A percentile compares a stretch with the other conserved stretches of the same genome.
Evolutionary conservation across 306 rosid species (phyloP).

Genomic region (Dalbergia cochinchinensis): DNA sequence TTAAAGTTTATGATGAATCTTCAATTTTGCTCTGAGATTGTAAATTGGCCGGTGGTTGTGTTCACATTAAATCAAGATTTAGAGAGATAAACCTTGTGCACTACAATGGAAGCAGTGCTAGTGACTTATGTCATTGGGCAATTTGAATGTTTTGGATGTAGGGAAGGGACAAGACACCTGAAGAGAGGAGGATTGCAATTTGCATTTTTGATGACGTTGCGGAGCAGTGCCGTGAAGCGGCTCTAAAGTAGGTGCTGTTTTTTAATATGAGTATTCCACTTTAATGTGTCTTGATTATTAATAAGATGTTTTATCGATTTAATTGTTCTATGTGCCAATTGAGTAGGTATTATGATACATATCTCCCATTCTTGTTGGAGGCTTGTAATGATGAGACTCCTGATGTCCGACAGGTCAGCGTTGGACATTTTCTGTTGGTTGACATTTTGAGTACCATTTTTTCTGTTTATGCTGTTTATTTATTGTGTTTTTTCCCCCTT

Average conservation of each 20-base stretch:
- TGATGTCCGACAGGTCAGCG: constrained; percentile 94
- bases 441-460: constrained; percentile 27
- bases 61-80: constrained; percentile 16
- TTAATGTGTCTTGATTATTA: neutral
- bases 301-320: constrained; percentile 19
- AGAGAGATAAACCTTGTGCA: constrained; percentile 4
- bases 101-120: neutral
- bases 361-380: constrained; percentile 94
- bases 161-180: constrained; percentile 98
- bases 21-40: constrained; percentile 5
- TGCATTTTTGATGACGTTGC: constrained; percentile 99
- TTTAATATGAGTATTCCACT: neutral
- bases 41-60: neutral
- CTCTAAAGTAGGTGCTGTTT: constrained; percentile 69
- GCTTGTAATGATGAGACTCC: constrained; percentile 96
- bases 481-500: constrained; percentile 4
- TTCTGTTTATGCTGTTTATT: constrained; percentile 32
- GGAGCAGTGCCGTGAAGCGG: constrained; percentile 98
- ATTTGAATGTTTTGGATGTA: constrained; percentile 44
- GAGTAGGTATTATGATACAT: constrained; percentile 89
- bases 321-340: constrained; percentile 42
- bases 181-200: constrained; percentile 97
- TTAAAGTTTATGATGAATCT: neutral
- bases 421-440: constrained; percentile 25
- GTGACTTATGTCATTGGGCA: constrained; percentile 18